Evolutionary conservation across 805 yeast species (phyloP).

Genomic region (Starmerella bombicola): DNA sequence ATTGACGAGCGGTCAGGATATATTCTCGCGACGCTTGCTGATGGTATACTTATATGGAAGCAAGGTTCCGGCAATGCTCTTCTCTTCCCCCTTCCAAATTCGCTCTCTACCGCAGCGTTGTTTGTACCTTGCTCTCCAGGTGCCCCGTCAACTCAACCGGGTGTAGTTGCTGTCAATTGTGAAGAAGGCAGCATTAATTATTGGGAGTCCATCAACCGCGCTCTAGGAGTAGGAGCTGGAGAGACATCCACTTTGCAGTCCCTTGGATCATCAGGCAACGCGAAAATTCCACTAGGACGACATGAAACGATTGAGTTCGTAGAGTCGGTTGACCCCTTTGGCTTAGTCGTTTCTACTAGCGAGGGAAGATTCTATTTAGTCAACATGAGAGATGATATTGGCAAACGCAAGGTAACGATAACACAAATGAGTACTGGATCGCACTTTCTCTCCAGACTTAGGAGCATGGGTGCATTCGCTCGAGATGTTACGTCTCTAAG

Average conservation of each 20-base stretch:
- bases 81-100: conserved; percentile 11
- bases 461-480: conserved; percentile 11
- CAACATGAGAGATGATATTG: conserved; percentile 52
- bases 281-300: conserved; percentile 33
- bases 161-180: conserved; percentile 53
- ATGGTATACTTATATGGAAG: conserved; percentile 12
- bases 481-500: conserved; percentile 46
- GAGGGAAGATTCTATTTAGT: conserved; percentile 52
- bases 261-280: conserved; percentile 19
- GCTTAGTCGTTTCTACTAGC: conserved; percentile 58
- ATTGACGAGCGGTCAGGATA: conserved; percentile 8
- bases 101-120: conserved; percentile 36
- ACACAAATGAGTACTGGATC: conserved; percentile 20
- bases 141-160: conserved; percentile 38
- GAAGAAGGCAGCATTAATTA: conserved; percentile 48
- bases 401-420: conserved; percentile 37
- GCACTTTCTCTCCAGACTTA: conserved; percentile 6
- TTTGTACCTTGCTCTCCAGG: conserved; percentile 48
- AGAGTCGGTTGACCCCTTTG: conserved; percentile 59
- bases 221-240: conserved; percentile 38
- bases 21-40: conserved; percentile 7
- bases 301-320: conserved; percentile 48
- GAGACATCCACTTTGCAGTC: conserved; percentile 9
- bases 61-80: conserved; percentile 3
- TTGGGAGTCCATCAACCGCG: conserved; percentile 62